Evolutionary conservation across 1,139 yeast genomes (phyloP).

Genomic region (Dujonia santamariae): DNA sequence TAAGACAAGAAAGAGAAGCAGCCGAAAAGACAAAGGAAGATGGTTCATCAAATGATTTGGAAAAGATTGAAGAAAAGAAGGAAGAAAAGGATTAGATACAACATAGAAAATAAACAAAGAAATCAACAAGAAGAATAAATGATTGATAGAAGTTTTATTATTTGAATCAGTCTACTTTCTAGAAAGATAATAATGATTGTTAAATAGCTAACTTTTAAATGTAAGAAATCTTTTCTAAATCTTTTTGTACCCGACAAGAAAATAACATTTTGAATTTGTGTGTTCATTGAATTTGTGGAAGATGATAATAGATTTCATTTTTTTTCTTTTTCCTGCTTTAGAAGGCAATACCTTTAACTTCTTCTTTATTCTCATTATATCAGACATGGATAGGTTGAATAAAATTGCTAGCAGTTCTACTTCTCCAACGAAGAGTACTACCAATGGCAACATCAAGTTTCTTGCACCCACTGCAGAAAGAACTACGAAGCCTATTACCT

Average conservation of each 20-base stretch:
- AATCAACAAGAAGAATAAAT: not conserved
- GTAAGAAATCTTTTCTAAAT: no score
- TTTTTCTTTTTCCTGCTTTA: no score
- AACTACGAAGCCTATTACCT: conserved; percentile 24
- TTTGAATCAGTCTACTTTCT: conserved; percentile 3
- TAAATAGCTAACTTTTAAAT: no score
- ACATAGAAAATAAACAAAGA: not conserved
- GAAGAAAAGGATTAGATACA: no score
- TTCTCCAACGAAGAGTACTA: conserved; percentile 1
- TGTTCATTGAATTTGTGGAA: no score
- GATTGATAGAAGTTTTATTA: conserved; percentile 1
- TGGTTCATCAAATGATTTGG: conserved; percentile 19
- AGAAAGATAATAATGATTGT: no score
- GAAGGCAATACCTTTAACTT: no score
- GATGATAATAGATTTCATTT: no score
- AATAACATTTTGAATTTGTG: no score
- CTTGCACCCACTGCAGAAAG: conserved; percentile 22
- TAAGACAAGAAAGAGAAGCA: conserved; percentile 67
- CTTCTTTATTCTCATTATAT: not conserved
- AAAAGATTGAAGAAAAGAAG: conserved; percentile 27
- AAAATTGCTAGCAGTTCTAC: conserved; percentile 2
- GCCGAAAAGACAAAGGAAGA: conserved; percentile 33
- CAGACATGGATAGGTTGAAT: conserved; percentile 5
- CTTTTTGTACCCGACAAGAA: no score
- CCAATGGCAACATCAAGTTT: conserved; percentile 7